Evolutionary conservation across 495 filamentous ascomycete species (phyloP), one percentile per base, ranked within the genome.

Genomic region (Podospora pseudopauciseta): DNA sequence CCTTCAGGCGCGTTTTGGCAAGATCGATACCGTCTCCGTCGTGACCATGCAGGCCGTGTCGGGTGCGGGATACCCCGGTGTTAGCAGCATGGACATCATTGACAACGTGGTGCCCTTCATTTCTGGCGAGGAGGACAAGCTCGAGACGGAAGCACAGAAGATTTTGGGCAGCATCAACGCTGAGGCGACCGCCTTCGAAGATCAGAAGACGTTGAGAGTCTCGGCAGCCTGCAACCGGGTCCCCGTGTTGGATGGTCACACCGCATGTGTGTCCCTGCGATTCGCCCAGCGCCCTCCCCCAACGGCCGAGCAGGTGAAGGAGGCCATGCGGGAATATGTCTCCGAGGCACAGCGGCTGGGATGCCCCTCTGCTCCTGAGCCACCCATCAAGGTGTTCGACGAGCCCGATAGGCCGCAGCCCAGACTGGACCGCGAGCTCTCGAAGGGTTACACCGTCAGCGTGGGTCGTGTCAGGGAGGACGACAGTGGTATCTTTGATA

Each of bases 31-130:
- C 72, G 90, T 93, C 26, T 90, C 88, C 71, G 90, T 96, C 18
- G 91, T 93, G 63, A 96, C 92, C n/a, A 87, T 92, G 81, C 92
- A 96, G 79, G 92, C 92, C 67, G 85, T 94, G 44, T 94, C 91
- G 7, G 92, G 92, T 63, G 92, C 90, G 28, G 92, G 92, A n/a
- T 95, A 94, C 80, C 92, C 92, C 7, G 92, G 92, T 70, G 91
- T 94, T 28, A 89, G 89, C 75, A 89, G 87, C 76, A 86, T 87
- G 84, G 85, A 87, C 77, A 80, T 87, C 32, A 74, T 94, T 67
- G 92, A 96, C 78, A 96, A 95, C 73, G 88, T 94, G 3, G 90
- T 96, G 64, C 92, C 92, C 3, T 94, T 84, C 76, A 96, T 96
- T 73, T 85, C 86, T n/a, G 92, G 92, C 60, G 92, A 96, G 80